phyloP scores from a whole-genome alignment of 768 basidiomycete genomes.

The Lentinula detonsa region DNA sequence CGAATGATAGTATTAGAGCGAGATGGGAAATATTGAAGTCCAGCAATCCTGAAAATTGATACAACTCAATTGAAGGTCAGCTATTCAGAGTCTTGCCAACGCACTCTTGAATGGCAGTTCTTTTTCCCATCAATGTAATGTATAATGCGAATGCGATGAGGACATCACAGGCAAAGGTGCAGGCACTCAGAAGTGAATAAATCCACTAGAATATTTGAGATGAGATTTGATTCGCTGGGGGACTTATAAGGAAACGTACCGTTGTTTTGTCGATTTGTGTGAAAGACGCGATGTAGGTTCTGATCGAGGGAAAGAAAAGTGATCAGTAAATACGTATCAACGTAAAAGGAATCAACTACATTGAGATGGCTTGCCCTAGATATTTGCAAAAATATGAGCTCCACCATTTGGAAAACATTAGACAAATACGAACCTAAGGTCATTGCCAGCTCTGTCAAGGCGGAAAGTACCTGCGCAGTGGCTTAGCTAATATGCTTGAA shows the following conservation, averaged over 20 bases:
- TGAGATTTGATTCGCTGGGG: not conserved
- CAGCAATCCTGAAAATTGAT: not conserved
- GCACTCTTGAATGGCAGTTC: slow-evolving; percentile 8
- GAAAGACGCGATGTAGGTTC: not conserved
- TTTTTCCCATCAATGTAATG: slow-evolving; percentile 8
- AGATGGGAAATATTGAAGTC: not conserved
- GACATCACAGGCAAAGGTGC: slow-evolving; percentile 13
- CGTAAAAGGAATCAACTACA: not conserved
- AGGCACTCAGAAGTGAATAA: slow-evolving; percentile 11
- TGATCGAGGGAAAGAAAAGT: not conserved
- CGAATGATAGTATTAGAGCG: slow-evolving; percentile 17
- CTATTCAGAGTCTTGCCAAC: not conserved
- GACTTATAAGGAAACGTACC: not conserved
- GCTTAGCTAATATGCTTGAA: not conserved
- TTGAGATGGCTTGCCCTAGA: not conserved
- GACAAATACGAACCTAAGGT: not conserved
- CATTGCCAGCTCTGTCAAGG: not conserved
- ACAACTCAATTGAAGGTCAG: not conserved
- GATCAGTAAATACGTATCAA: not conserved
- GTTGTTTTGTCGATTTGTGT: not conserved
- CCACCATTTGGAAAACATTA: not conserved
- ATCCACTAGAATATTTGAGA: slow-evolving; percentile 5
- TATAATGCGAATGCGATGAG: slow-evolving; percentile 12
- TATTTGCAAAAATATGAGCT: not conserved
- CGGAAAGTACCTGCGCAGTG: not conserved